These are phyloP conservation scores for Trichosporon sp. DNA, from an alignment of 1,284 basidiomycete genomes.

Conservation along the genomic window DNA sequence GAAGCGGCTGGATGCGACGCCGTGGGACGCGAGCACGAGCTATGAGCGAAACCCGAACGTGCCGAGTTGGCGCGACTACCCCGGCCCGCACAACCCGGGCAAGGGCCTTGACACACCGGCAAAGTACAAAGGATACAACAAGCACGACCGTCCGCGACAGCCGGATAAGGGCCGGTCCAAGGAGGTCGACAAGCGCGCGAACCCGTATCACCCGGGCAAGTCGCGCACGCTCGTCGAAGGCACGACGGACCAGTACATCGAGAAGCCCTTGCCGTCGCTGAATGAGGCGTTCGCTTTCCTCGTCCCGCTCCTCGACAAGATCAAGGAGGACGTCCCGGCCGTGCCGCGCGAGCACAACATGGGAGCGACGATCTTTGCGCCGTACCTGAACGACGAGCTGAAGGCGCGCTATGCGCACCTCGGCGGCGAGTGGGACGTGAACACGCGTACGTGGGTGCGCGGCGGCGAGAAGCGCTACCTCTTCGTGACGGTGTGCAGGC, in stretches of 20 bases:
- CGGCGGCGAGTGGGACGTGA: constrained; percentile 27
- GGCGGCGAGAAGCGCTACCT: constrained; percentile 32
- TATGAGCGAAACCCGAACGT: neutral
- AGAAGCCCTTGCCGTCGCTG: constrained; percentile 28
- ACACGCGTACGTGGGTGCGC: constrained; percentile 23
- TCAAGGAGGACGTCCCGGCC: constrained; percentile 24
- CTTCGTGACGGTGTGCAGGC: constrained; percentile 37
- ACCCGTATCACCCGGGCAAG: constrained; percentile 19
- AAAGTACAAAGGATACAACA: neutral
- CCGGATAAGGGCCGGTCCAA: neutral
- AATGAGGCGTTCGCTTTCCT: constrained; percentile 35
- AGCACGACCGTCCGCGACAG: neutral
- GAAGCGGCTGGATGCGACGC: neutral
- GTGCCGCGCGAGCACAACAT: constrained; percentile 40
- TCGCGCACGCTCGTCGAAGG: constrained; percentile 20
- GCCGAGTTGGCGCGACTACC: neutral
- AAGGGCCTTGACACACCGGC: neutral
- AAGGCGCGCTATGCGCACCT: constrained; percentile 36
- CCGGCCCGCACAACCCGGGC: neutral
- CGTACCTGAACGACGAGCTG: constrained; percentile 33
- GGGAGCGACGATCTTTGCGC: constrained; percentile 33
- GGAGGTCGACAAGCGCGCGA: constrained; percentile 1
- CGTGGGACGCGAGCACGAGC: neutral
- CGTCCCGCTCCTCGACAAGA: constrained; percentile 27
- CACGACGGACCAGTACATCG: constrained; percentile 25